Percentiles rank a stretch among this genome's conserved stretches.
Evolutionary conservation across 805 yeast genomes (phyloP).

Genomic region (Nakazawaea anatomiae): DNA sequence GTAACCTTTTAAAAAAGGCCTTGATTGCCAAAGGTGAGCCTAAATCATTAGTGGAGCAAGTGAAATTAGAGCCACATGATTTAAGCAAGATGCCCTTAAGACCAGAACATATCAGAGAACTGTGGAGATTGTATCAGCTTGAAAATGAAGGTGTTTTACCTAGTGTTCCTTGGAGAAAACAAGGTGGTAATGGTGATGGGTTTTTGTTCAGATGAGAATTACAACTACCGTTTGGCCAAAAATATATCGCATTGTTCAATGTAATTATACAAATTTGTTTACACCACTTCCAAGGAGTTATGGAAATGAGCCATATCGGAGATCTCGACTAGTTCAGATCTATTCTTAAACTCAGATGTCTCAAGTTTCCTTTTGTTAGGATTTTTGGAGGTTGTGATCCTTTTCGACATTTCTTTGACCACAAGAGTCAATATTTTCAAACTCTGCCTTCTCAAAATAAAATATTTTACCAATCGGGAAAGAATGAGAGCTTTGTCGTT

Average conservation of each 20-base stretch:
- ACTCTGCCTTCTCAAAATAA: slow-evolving; percentile 34
- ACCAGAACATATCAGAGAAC: slow-evolving; percentile 85
- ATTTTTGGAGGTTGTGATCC: slow-evolving; percentile 10
- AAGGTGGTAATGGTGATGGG: slow-evolving; percentile 70
- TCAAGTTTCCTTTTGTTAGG: too few relatives aligned
- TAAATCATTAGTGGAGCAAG: slow-evolving; percentile 24
- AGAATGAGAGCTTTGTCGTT: slow-evolving; percentile 31
- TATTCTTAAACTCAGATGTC: too few relatives aligned
- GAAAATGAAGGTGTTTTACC: slow-evolving; percentile 62
- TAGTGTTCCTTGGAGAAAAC: slow-evolving; percentile 58
- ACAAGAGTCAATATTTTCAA: slow-evolving; percentile 25
- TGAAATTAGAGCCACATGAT: slow-evolving; percentile 1
- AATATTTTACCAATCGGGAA: slow-evolving; percentile 37
- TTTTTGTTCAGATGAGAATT: slow-evolving; percentile 49
- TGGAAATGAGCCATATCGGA: background rate
- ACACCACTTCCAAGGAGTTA: background rate
- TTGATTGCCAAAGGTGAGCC: slow-evolving; percentile 29
- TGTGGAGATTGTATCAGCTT: slow-evolving; percentile 69
- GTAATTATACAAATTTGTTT: too few relatives aligned
- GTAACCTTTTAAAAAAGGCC: slow-evolving; percentile 34
- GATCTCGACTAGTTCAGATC: background rate
- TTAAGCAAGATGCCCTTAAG: slow-evolving; percentile 50
- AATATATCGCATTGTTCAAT: too few relatives aligned
- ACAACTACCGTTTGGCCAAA: background rate
- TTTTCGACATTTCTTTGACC: slow-evolving; percentile 29